Percentiles rank a stretch among this genome's conserved stretches.
These are phyloP conservation scores for Calocera cornea DNA, from an alignment of 768 basidiomycete species.

Conservation along the genomic window DNA sequence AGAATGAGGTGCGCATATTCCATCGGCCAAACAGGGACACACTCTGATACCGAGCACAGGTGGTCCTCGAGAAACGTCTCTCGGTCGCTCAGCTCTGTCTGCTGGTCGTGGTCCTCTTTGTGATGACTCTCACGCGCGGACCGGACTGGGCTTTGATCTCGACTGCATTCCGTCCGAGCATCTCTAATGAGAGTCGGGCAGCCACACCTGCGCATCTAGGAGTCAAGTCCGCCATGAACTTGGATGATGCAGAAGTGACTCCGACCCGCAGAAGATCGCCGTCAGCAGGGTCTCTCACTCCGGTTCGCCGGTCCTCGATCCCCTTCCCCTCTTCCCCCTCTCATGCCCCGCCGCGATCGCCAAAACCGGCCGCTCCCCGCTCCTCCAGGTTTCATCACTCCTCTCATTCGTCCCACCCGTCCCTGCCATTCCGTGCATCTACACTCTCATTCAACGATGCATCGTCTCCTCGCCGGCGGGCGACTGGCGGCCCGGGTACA, in stretches of 20 bases:
- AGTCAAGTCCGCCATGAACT: not conserved
- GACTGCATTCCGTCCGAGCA: not conserved
- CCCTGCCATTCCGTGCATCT: constrained; percentile 22
- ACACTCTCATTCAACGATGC: not conserved
- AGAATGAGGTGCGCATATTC: constrained; percentile 51
- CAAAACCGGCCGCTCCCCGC: constrained; percentile 7
- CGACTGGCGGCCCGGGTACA: not conserved
- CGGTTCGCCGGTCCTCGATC: not conserved
- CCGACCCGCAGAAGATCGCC: not conserved
- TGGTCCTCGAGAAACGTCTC: constrained; percentile 76
- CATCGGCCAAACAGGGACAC: not conserved
- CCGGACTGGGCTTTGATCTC: constrained; percentile 16
- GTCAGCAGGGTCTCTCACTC: not conserved
- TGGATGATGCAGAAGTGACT: not conserved
- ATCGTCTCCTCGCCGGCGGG: constrained; percentile 13
- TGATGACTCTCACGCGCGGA: constrained; percentile 76
- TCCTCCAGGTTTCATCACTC: constrained; percentile 8
- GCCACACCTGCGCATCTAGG: not conserved
- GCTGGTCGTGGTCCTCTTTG: constrained; percentile 67
- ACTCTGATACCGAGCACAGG: constrained; percentile 30
- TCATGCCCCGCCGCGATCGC: not conserved
- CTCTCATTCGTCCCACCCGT: constrained; percentile 25
- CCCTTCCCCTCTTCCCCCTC: not conserved
- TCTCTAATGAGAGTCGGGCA: not conserved
- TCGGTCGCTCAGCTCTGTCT: constrained; percentile 79